A percentile compares a stretch with the other conserved stretches of the same genome.
Conservation (phyloP, 1,139 yeast genomes). For the Diutina neorugosa region DNA sequence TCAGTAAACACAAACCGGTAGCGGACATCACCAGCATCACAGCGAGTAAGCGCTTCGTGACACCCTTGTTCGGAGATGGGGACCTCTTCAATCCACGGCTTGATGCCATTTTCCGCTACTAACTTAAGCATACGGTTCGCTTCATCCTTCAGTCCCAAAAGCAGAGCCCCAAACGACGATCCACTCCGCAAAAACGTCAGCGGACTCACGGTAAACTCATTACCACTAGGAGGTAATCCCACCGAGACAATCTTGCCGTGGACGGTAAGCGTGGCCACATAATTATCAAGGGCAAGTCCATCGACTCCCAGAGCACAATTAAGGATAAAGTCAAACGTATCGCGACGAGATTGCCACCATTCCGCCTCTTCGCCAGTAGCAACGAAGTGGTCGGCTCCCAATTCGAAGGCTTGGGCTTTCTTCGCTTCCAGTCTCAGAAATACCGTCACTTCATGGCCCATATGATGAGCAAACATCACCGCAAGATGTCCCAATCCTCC, state of each 20-base stretch:
- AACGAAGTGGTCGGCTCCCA: slow-evolving; percentile 42
- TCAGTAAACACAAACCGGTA: slow-evolving; percentile 55
- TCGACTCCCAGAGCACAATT: slow-evolving; percentile 35
- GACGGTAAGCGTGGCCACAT: slow-evolving; percentile 22
- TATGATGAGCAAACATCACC: slow-evolving; percentile 40
- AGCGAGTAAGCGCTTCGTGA: slow-evolving; percentile 34
- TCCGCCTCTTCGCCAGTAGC: slow-evolving; percentile 32
- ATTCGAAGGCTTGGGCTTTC: slow-evolving; percentile 35
- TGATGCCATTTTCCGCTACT: slow-evolving; percentile 38
- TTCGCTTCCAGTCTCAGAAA: slow-evolving; percentile 38
- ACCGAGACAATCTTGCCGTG: slow-evolving; percentile 42
- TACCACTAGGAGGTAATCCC: slow-evolving; percentile 30
- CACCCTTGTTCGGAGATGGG: slow-evolving; percentile 33
- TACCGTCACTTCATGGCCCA: slow-evolving; percentile 46
- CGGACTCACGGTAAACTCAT: slow-evolving; percentile 9
- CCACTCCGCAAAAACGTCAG: slow-evolving; percentile 20
- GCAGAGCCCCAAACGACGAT: slow-evolving; percentile 23
- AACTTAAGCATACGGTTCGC: slow-evolving; percentile 41
- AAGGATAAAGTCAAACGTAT: slow-evolving; percentile 34
- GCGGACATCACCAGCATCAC: slow-evolving; percentile 42
- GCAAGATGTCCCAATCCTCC: slow-evolving; percentile 58
- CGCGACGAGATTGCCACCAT: slow-evolving; percentile 23
- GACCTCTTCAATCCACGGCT: slow-evolving; percentile 49
- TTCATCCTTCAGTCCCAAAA: slow-evolving; percentile 41
- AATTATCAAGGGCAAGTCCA: slow-evolving; percentile 19